Evolutionary conservation across 257 asterid genomes (phyloP).

Genomic region (Haberlea rhodopensis): DNA sequence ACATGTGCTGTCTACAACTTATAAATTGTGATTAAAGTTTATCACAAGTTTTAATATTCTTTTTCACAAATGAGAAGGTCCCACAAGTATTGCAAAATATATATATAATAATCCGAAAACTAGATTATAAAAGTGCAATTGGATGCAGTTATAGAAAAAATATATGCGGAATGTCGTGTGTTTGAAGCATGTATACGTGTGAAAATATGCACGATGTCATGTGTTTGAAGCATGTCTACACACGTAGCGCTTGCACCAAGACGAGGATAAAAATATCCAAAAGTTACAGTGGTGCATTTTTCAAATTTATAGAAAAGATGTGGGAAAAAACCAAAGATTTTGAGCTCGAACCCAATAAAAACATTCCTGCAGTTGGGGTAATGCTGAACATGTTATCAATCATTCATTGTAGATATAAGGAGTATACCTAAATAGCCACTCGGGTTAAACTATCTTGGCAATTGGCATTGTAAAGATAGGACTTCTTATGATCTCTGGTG

Average conservation of each 20-base stretch:
- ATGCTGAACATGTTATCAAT: neutral
- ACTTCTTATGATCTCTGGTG: neutral
- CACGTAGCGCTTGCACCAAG: neutral
- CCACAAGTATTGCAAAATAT: constrained; percentile 5
- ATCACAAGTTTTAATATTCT: neutral
- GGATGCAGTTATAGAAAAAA: neutral
- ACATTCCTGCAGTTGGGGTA: neutral
- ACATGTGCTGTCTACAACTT: neutral
- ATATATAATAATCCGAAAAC: constrained; percentile 1
- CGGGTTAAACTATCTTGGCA: neutral
- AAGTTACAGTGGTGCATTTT: neutral
- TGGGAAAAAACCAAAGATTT: neutral
- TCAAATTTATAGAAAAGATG: neutral
- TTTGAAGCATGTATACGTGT: too few species aligned
- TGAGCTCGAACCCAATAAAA: neutral
- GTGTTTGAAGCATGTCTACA: neutral
- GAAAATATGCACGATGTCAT: too few species aligned
- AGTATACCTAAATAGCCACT: neutral
- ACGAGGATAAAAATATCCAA: neutral
- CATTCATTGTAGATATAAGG: neutral
- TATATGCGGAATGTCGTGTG: too few species aligned
- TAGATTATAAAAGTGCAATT: too few species aligned
- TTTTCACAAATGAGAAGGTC: constrained; percentile 9
- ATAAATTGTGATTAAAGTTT: constrained; percentile 2
- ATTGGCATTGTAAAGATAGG: neutral